A percentile compares a stretch with the other conserved stretches of the same genome.
These are phyloP conservation scores for Diaporthe longicolla DNA, from an alignment of 2,329 filamentous ascomycete species.

Conservation along the genomic window DNA sequence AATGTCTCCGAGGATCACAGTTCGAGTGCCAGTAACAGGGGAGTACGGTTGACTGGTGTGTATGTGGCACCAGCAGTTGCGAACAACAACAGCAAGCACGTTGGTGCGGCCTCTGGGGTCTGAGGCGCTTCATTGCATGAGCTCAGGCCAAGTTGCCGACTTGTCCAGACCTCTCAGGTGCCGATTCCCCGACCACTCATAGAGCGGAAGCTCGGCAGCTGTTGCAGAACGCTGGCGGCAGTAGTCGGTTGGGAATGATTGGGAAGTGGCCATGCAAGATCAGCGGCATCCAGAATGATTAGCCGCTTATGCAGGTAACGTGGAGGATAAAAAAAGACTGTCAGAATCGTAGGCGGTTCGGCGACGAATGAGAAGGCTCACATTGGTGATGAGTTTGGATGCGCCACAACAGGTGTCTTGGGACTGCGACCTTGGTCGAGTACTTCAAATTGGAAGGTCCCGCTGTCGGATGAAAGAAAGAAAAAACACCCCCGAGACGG, in stretches of 20 bases:
- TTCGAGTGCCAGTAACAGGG: too few relatives aligned
- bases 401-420: constrained; percentile 13
- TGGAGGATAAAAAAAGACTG: constrained; percentile 37
- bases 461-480: not conserved
- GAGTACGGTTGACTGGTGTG: too few relatives aligned
- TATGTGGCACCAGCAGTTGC: not conserved
- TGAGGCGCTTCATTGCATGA: not conserved
- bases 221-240: constrained; percentile 1
- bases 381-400: constrained; percentile 28
- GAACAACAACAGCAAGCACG: too few relatives aligned
- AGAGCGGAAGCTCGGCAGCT: constrained; percentile 11
- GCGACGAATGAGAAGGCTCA: constrained; percentile 35
- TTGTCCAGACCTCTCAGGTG: not conserved
- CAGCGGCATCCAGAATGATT: constrained; percentile 24
- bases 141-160: not conserved
- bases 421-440: not conserved
- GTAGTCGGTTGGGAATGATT: constrained; percentile 14
- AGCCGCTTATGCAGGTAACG: constrained; percentile 16
- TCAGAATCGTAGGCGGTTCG: constrained; percentile 31
- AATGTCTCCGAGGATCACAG: too few relatives aligned
- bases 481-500: not conserved
- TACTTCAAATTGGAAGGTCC: constrained; percentile 12
- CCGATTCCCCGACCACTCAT: not conserved
- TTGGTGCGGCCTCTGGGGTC: not conserved
- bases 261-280: constrained; percentile 11